These are phyloP conservation scores for Erigeron canadensis DNA, from an alignment of 129 eudicot genomes.

Conservation along the genomic window DNA sequence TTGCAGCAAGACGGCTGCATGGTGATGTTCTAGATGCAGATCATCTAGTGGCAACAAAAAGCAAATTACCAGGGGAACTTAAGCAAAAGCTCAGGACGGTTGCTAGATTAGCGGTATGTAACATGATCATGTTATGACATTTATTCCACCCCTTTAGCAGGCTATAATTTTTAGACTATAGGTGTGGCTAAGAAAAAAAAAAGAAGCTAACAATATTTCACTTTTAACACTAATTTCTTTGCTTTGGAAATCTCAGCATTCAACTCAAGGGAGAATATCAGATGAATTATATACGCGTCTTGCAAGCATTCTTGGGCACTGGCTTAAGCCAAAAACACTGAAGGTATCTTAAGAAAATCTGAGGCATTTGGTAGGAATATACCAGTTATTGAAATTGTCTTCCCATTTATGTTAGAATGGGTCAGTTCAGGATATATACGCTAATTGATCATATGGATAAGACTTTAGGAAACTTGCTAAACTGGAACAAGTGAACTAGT, in stretches of 20 bases:
- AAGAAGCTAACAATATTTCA: neutral
- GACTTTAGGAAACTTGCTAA: too few species aligned
- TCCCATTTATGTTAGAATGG: too few species aligned
- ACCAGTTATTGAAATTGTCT: too few species aligned
- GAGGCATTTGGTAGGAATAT: neutral
- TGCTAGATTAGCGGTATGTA: conserved; percentile 30
- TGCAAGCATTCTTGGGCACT: conserved; percentile 33
- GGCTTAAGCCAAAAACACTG: conserved; percentile 30
- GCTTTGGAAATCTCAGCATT: conserved; percentile 21
- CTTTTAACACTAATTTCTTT: neutral
- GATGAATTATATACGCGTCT: conserved; percentile 24
- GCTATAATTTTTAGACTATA: neutral
- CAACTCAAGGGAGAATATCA: conserved; percentile 27
- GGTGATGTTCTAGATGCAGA: conserved; percentile 7
- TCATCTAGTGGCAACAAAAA: conserved; percentile 17
- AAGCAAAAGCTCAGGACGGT: conserved; percentile 23
- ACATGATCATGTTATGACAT: neutral
- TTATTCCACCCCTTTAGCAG: neutral
- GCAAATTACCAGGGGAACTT: conserved; percentile 24
- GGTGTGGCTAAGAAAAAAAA: conserved; percentile 1
- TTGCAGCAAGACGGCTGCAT: conserved; percentile 26
- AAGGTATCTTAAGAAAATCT: conserved; percentile 11
- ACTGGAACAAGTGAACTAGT: neutral
- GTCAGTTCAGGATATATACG: too few species aligned
- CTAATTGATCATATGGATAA: too few species aligned